Percentiles rank a stretch among this genome's conserved stretches.
phyloP scores from a whole-genome alignment of 176 grass and related monocot genomes.

The Chloris gayana region DNA sequence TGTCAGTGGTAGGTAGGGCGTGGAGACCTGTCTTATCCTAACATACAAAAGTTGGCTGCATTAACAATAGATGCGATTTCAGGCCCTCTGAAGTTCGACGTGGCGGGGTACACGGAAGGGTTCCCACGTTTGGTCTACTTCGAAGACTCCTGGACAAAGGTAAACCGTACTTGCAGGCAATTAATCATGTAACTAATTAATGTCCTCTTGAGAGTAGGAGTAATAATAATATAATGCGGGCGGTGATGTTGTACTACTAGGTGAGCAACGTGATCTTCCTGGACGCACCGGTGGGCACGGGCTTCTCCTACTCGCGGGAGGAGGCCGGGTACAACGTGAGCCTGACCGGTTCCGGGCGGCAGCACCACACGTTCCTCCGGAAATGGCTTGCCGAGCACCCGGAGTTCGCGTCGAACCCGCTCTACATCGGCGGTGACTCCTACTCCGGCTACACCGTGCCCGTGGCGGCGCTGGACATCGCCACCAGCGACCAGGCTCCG shows the following conservation, averaged over 20 bases:
- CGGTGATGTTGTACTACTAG: constrained; percentile 16
- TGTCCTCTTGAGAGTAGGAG: no score
- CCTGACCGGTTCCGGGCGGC: constrained; percentile 43
- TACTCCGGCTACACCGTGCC: constrained; percentile 77
- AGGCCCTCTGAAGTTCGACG: constrained; percentile 75
- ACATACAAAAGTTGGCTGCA: no score
- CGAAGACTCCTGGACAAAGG: constrained; percentile 72
- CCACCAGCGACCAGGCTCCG: neutral
- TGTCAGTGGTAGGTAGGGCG: no score
- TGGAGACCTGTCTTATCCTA: no score
- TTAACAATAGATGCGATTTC: neutral
- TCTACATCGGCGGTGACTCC: constrained; percentile 89
- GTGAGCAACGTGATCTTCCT: constrained; percentile 79
- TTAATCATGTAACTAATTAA: no score
- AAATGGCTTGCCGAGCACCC: constrained; percentile 69
- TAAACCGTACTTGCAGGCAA: neutral
- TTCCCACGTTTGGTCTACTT: constrained; percentile 57
- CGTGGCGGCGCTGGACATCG: constrained; percentile 55
- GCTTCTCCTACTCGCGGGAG: constrained; percentile 61
- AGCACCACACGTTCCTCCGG: constrained; percentile 51
- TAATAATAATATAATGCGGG: no score
- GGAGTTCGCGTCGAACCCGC: constrained; percentile 60
- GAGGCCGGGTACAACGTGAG: constrained; percentile 46
- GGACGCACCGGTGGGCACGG: constrained; percentile 72
- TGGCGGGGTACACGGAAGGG: constrained; percentile 60